phyloP scores from a whole-genome alignment of 2,329 filamentous ascomycete genomes.

The Fusarium napiforme region DNA sequence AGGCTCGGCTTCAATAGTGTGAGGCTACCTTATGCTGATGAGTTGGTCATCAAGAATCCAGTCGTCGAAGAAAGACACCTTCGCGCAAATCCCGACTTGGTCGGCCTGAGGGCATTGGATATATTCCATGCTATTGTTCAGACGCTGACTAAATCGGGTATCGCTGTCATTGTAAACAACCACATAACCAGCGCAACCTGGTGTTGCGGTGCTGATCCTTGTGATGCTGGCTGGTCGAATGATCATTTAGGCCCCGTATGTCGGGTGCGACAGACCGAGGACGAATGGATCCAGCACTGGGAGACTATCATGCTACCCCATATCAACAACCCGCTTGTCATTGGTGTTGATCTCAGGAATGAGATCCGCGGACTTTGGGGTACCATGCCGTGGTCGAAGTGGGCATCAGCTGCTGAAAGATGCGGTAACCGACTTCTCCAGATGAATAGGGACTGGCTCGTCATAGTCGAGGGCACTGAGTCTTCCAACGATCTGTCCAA shows the following conservation, averaged over 20 bases:
- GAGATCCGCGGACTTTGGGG: slow-evolving; percentile 76
- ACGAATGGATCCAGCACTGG: slow-evolving; percentile 75
- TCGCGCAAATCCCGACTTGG: slow-evolving; percentile 69
- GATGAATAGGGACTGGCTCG: slow-evolving; percentile 72
- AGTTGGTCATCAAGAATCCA: slow-evolving; percentile 72
- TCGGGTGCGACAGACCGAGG: slow-evolving; percentile 70
- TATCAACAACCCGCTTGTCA: slow-evolving; percentile 67
- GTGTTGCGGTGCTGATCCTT: slow-evolving; percentile 76
- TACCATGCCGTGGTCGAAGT: slow-evolving; percentile 73
- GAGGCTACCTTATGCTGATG: slow-evolving; percentile 74
- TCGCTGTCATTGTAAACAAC: slow-evolving; percentile 75
- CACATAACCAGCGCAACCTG: slow-evolving; percentile 76
- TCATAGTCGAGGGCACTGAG: slow-evolving; percentile 75
- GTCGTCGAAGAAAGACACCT: slow-evolving; percentile 61
- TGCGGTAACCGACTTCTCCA: slow-evolving; percentile 69
- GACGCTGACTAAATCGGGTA: slow-evolving; percentile 68
- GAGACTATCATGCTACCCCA: slow-evolving; percentile 71
- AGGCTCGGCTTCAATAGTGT: slow-evolving; percentile 76
- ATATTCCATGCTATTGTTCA: slow-evolving; percentile 68
- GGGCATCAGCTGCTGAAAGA: slow-evolving; percentile 72
- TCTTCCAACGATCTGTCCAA: slow-evolving; percentile 73
- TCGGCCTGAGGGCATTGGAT: slow-evolving; percentile 67
- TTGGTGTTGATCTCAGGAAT: slow-evolving; percentile 75
- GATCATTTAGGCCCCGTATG: slow-evolving; percentile 70
- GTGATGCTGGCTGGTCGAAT: slow-evolving; percentile 75